Conservation (phyloP, 805 yeast species). For the Soucietia sequanensis region DNA sequence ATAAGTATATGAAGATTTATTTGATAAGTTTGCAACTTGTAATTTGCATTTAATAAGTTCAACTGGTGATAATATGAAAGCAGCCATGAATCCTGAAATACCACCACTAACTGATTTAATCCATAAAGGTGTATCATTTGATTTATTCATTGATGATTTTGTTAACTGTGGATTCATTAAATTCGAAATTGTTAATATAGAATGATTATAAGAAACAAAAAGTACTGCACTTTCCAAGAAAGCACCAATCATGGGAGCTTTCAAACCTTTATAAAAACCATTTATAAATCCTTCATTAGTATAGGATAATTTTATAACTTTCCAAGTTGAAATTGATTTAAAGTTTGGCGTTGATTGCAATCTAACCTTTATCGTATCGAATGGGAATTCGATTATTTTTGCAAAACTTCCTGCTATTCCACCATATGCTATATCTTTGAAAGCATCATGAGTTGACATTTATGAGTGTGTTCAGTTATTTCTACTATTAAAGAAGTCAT, state of each 20-base stretch:
- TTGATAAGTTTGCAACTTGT: constrained; percentile 55
- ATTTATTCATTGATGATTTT: background rate
- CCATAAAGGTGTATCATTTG: constrained; percentile 27
- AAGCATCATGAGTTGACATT: constrained; percentile 8
- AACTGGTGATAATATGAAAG: constrained; percentile 86
- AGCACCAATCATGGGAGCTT: constrained; percentile 85
- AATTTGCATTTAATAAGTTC: constrained; percentile 85
- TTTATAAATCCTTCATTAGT: constrained; percentile 61
- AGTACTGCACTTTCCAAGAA: constrained; percentile 84
- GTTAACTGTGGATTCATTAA: background rate
- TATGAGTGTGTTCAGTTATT: no score
- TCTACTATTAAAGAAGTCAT: no score
- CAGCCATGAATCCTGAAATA: constrained; percentile 76
- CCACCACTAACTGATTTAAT: constrained; percentile 70
- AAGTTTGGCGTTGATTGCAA: constrained; percentile 58
- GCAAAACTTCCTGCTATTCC: constrained; percentile 79
- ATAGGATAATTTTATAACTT: constrained; percentile 64
- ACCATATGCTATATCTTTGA: constrained; percentile 46
- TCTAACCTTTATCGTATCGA: constrained; percentile 89
- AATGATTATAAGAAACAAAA: constrained; percentile 60
- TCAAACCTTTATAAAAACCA: constrained; percentile 79
- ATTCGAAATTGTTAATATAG: constrained; percentile 10
- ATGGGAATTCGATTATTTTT: constrained; percentile 84
- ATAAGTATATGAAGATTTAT: constrained; percentile 27
- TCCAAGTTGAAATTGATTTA: constrained; percentile 57